Percentiles rank a stretch among this genome's conserved stretches.
phyloP scores from a whole-genome alignment of 2,329 filamentous ascomycete genomes.

The Monosporascus ibericus region DNA sequence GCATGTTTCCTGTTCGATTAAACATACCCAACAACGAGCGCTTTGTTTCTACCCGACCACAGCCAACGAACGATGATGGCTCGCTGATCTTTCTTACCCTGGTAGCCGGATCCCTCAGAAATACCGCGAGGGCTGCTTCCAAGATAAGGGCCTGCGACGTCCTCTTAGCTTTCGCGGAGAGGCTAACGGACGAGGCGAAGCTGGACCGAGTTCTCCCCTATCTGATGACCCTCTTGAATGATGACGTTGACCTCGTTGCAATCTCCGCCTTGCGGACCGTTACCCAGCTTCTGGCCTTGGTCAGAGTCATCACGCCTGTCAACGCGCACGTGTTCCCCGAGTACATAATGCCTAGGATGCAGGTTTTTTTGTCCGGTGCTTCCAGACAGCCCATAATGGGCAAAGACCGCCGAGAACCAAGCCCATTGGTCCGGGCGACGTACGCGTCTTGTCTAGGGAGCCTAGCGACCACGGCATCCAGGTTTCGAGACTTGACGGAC shows the following conservation, averaged over 20 bases:
- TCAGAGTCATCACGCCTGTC: constrained; percentile 77
- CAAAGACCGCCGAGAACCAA: constrained; percentile 43
- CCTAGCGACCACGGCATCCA: constrained; percentile 75
- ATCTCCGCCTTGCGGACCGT: constrained; percentile 80
- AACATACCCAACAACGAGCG: constrained; percentile 84
- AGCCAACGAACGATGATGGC: constrained; percentile 71
- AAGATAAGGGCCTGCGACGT: constrained; percentile 86
- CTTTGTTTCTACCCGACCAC: constrained; percentile 53
- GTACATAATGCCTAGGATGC: constrained; percentile 60
- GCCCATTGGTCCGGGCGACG: constrained; percentile 72
- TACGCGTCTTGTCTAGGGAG: constrained; percentile 91
- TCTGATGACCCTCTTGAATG: constrained; percentile 73
- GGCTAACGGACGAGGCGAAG: constrained; percentile 90
- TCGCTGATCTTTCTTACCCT: constrained; percentile 88
- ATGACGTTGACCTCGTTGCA: constrained; percentile 77
- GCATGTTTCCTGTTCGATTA: constrained; percentile 73
- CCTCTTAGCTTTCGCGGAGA: constrained; percentile 83
- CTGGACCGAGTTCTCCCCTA: constrained; percentile 90
- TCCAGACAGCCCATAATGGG: constrained; percentile 27
- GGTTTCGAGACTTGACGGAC: constrained; percentile 86
- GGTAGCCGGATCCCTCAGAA: constrained; percentile 81
- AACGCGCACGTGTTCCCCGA: constrained; percentile 65
- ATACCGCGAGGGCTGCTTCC: constrained; percentile 82
- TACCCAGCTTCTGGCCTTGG: constrained; percentile 80
- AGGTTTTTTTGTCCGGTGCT: constrained; percentile 43